Evolutionary conservation across 768 basidiomycete species (phyloP), one percentile per base, ranked within the genome.

Genomic region (Mycena leptocephala): DNA sequence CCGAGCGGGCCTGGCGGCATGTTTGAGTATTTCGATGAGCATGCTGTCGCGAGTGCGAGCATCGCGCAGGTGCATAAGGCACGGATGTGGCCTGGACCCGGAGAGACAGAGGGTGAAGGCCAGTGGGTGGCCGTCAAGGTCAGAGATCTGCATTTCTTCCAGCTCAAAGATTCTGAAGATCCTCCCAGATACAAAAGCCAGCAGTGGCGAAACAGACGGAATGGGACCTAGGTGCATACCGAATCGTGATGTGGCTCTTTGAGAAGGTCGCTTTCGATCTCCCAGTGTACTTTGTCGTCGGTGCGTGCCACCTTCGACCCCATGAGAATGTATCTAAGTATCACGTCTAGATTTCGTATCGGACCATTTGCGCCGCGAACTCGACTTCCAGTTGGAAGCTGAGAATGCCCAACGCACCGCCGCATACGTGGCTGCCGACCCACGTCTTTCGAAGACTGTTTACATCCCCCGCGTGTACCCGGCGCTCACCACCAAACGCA

Each of bases 41-140:
- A 89, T 3, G 93, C 97, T 0, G 86, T 95, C 1, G 97, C 97
- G 0, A 96, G 95, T 75, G 97, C 97, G 2, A 95, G 95, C 79
- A 94, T 99, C 72, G 97, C 97, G 0, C 97, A 98, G 82, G 97
- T 98, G 0, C 97, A 98, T 81, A 89, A 90, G 56, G 97, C 97
- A 5, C 89, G 88, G 66, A 78, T 89, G 20, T 88, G 89, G 88
- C 86, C 88, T 0, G 79, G 55, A 32, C 79, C 85, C 7, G 87
- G 84, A 14, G 86, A 88, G 65, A 83, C 83, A 11, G 86, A 87
- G 67, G 88, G 86, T 39, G 86, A 88, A 70, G 89, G 86, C 37
- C 86, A 90, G 41, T 94, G 94, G 91, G 97, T 99, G 2, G 97
- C 97, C 0, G 97, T 99, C 75, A 99, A 99, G 86, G 88, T 76